phyloP scores from a whole-genome alignment of 2,329 filamentous ascomycete genomes.

The Cladophialophora carrionii region DNA sequence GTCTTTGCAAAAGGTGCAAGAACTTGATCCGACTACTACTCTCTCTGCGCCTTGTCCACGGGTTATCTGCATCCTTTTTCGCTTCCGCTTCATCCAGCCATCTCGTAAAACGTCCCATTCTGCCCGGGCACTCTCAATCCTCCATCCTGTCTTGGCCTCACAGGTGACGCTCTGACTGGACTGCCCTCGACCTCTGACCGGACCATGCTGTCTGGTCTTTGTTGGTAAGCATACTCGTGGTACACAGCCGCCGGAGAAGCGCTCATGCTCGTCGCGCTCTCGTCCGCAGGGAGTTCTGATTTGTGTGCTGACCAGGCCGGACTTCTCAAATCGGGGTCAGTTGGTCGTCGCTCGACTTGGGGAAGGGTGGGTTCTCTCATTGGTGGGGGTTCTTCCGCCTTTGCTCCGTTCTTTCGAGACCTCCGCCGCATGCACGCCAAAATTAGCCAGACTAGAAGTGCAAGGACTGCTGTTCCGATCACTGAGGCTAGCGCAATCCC shows the following conservation, averaged over 20 bases:
- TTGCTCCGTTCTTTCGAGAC: constrained; percentile 7
- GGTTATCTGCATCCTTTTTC: not conserved
- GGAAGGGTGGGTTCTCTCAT: constrained; percentile 21
- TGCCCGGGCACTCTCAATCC: constrained; percentile 27
- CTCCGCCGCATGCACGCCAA: constrained; percentile 15
- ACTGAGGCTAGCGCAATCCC: constrained; percentile 30
- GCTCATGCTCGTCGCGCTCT: constrained; percentile 16
- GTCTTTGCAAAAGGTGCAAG: not conserved
- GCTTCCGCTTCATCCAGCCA: constrained; percentile 19
- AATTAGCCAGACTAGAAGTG: constrained; percentile 18
- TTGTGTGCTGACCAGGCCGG: constrained; percentile 35
- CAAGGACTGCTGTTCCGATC: constrained; percentile 12
- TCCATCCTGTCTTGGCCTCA: constrained; percentile 26
- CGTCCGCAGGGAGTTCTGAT: constrained; percentile 35
- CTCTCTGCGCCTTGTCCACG: too few species aligned
- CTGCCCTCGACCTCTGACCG: constrained; percentile 31
- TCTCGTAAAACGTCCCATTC: constrained; percentile 33
- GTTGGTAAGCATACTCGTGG: constrained; percentile 21
- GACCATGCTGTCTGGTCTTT: constrained; percentile 5
- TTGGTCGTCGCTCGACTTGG: constrained; percentile 10
- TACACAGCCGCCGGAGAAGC: constrained; percentile 23
- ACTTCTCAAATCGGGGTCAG: constrained; percentile 28
- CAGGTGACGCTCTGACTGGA: constrained; percentile 22
- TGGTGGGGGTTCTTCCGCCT: constrained; percentile 7
- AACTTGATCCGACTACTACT: not conserved